phyloP scores from a whole-genome alignment of 345 rosid genomes.

The Murraya koenigii region DNA sequence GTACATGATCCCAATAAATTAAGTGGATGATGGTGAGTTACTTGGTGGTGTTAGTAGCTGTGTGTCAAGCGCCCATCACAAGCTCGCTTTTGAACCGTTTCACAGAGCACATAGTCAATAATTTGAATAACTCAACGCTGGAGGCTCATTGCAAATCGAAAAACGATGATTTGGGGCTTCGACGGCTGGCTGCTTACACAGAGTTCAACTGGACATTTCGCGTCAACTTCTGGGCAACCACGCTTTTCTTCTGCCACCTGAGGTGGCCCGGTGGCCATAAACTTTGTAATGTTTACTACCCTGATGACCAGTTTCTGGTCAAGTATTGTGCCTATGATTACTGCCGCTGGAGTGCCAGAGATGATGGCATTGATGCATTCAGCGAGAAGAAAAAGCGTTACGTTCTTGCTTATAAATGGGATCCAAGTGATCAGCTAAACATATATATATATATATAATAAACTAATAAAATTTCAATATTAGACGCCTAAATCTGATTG shows the following conservation, averaged over 20 bases:
- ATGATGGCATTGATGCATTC: background rate
- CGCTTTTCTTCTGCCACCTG: background rate
- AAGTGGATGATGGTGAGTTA: background rate
- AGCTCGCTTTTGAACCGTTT: background rate
- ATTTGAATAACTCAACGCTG: background rate
- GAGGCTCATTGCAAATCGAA: slow-evolving; percentile 17
- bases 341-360: slow-evolving; percentile 3
- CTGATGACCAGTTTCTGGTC: background rate
- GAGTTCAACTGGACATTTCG: slow-evolving; percentile 1
- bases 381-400: background rate
- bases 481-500: too few relatives aligned
- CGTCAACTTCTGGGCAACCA: background rate
- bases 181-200: background rate
- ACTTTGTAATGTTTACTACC: background rate
- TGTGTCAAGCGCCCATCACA: background rate
- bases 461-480: too few relatives aligned
- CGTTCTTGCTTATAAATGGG: background rate
- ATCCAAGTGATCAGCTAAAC: background rate
- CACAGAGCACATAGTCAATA: slow-evolving; percentile 10
- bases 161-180: slow-evolving; percentile 19
- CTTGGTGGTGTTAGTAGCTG: too few relatives aligned
- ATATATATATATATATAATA: too few relatives aligned
- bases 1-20: too few relatives aligned
- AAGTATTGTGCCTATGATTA: background rate
- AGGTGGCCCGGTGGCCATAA: background rate